These are phyloP conservation scores for Geosmithia flava DNA, from an alignment of 2,329 filamentous ascomycete species.

Conservation along the genomic window DNA sequence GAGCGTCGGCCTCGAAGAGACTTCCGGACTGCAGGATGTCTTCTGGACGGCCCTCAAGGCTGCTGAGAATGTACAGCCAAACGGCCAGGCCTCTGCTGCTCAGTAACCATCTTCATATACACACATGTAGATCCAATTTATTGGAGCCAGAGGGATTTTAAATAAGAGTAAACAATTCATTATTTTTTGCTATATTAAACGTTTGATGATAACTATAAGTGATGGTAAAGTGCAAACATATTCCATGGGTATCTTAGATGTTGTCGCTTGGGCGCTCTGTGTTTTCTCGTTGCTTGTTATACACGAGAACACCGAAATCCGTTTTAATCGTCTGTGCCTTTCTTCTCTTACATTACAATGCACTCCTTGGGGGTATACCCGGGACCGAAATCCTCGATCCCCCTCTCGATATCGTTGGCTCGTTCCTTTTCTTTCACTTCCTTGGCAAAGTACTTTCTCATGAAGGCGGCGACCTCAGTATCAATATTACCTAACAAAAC, in stretches of 20 bases:
- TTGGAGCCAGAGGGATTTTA: neutral
- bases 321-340: neutral
- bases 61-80: constrained; percentile 13
- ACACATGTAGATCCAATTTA: neutral
- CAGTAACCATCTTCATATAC: neutral
- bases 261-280: neutral
- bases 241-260: neutral
- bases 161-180: neutral
- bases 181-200: neutral
- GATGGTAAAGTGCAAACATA: neutral
- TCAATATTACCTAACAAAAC: constrained; percentile 53
- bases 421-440: constrained; percentile 55
- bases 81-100: neutral
- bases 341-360: constrained; percentile 37
- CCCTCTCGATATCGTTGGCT: constrained; percentile 65
- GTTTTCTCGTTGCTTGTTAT: neutral
- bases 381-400: constrained; percentile 59
- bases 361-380: constrained; percentile 49
- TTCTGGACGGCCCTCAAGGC: constrained; percentile 61
- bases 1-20: constrained; percentile 82
- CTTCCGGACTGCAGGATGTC: constrained; percentile 46
- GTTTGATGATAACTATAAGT: neutral
- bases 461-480: constrained; percentile 50
- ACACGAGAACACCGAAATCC: neutral
- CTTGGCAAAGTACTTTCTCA: constrained; percentile 64